phyloP scores from a whole-genome alignment of 768 basidiomycete species.

The Rhodotorula kratochvilovae region DNA sequence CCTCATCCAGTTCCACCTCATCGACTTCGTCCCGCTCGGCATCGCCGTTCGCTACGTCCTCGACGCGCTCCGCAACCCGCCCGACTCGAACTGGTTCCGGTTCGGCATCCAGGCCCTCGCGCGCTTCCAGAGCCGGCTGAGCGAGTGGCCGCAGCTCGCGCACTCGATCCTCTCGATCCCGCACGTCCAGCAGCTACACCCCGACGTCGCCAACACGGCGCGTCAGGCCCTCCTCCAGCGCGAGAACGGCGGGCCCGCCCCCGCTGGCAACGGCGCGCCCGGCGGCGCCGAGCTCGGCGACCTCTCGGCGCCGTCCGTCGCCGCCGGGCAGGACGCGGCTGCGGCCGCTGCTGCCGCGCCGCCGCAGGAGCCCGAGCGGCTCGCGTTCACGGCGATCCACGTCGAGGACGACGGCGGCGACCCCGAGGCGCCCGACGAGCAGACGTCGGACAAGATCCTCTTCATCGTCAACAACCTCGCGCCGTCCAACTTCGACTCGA shows the following conservation, averaged over 20 bases:
- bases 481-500: conserved; percentile 82
- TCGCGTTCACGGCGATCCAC: conserved; percentile 70
- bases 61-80: conserved; percentile 83
- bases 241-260: conserved; percentile 40
- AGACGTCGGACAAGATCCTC: conserved; percentile 83
- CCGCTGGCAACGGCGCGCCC: conserved; percentile 19
- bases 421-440: conserved; percentile 67
- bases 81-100: conserved; percentile 87
- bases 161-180: conserved; percentile 81
- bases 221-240: conserved; percentile 37
- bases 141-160: conserved; percentile 90
- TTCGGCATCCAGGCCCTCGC: conserved; percentile 88
- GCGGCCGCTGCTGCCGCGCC: not conserved
- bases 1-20: conserved; percentile 84
- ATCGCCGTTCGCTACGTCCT: conserved; percentile 96
- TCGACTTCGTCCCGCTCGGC: conserved; percentile 88
- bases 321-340: not conserved
- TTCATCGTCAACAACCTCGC: conserved; percentile 99
- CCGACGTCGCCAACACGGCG: conserved; percentile 54
- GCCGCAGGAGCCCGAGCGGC: conserved; percentile 51
- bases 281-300: conserved; percentile 42
- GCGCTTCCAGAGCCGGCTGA: conserved; percentile 77
- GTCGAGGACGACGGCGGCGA: conserved; percentile 66
- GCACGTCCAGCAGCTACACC: conserved; percentile 75
- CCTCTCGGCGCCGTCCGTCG: conserved; percentile 1